Evolutionary conservation across 176 grass and related monocot genomes (phyloP).

Genomic region (Rhipidocladum racemiflorum): DNA sequence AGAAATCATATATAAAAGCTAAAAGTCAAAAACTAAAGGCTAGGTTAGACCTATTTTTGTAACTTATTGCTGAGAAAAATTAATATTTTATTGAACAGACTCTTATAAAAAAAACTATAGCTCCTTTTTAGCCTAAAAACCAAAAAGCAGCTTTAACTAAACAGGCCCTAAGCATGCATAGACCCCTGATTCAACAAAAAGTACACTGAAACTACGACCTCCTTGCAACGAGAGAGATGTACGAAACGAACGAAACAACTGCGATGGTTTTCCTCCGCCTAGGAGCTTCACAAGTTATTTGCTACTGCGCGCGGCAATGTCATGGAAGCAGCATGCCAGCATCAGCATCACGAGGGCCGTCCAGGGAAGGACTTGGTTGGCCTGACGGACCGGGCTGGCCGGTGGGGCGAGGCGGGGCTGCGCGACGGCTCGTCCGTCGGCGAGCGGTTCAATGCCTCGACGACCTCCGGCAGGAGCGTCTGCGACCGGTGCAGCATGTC

Average conservation of each 20-base stretch:
- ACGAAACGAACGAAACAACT: not conserved
- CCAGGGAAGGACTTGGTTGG: not conserved
- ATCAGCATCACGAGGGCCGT: not conserved
- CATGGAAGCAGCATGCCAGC: not conserved
- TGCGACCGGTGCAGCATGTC: slow-evolving; percentile 52
- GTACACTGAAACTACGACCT: too few species aligned
- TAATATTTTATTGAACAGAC: too few species aligned
- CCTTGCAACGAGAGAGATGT: not conserved
- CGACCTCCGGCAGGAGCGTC: slow-evolving; percentile 15
- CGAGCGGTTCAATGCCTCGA: slow-evolving; percentile 6
- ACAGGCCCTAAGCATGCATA: too few species aligned
- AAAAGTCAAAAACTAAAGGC: too few species aligned
- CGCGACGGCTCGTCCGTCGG: not conserved
- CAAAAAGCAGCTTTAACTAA: too few species aligned
- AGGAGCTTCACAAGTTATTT: not conserved
- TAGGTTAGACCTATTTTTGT: too few species aligned
- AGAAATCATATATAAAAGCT: too few species aligned
- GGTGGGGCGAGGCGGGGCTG: not conserved
- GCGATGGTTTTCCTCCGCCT: not conserved
- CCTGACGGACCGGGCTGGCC: not conserved
- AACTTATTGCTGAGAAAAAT: too few species aligned
- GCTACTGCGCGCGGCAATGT: not conserved
- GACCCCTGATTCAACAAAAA: too few species aligned
- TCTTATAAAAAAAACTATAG: too few species aligned
- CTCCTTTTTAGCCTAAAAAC: too few species aligned